Evolutionary conservation across 2,329 filamentous ascomycete species (phyloP).

Genomic region (Beauveria rudraprayagi): DNA sequence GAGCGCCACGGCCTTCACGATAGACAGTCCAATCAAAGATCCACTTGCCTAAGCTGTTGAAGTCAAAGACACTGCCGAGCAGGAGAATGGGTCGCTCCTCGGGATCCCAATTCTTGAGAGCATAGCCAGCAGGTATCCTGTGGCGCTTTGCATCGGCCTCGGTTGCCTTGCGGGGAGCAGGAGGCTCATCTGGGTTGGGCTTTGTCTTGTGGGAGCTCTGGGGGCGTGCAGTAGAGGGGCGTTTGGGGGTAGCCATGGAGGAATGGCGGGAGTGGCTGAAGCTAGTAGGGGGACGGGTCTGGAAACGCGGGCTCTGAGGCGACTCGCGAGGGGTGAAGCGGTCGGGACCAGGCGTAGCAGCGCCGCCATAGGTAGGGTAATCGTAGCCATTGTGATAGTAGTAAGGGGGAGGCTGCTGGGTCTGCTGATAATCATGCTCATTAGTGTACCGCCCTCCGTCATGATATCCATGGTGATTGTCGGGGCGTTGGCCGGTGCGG

Average conservation of each 20-base stretch:
- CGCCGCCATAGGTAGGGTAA: constrained; percentile 25
- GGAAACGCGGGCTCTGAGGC: constrained; percentile 28
- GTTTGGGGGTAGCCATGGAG: constrained; percentile 42
- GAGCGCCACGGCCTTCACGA: constrained; percentile 70
- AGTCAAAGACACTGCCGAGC: constrained; percentile 91
- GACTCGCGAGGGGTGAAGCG: constrained; percentile 28
- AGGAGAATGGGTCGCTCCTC: constrained; percentile 89
- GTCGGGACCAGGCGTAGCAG: constrained; percentile 3
- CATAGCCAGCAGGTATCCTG: constrained; percentile 81
- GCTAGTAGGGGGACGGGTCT: constrained; percentile 33
- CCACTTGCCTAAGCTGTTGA: constrained; percentile 97
- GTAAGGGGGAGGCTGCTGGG: constrained; percentile 13
- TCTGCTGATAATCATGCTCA: constrained; percentile 49
- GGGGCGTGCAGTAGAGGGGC: constrained; percentile 45
- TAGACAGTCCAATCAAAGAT: constrained; percentile 99
- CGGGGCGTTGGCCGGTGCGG: constrained; percentile 23
- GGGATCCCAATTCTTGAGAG: constrained; percentile 97
- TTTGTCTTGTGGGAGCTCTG: constrained; percentile 27
- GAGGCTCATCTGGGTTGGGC: constrained; percentile 28
- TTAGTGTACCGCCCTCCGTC: constrained; percentile 51
- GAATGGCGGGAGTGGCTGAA: constrained; percentile 37
- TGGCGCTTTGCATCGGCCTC: constrained; percentile 54
- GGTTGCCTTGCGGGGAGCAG: constrained; percentile 41
- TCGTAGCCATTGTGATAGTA: constrained; percentile 28
- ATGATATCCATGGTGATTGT: constrained; percentile 34